Evolutionary conservation across 2,329 filamentous ascomycete species (phyloP), one percentile per base, ranked within the genome.

Genomic region (Harringtonia aguacate): DNA sequence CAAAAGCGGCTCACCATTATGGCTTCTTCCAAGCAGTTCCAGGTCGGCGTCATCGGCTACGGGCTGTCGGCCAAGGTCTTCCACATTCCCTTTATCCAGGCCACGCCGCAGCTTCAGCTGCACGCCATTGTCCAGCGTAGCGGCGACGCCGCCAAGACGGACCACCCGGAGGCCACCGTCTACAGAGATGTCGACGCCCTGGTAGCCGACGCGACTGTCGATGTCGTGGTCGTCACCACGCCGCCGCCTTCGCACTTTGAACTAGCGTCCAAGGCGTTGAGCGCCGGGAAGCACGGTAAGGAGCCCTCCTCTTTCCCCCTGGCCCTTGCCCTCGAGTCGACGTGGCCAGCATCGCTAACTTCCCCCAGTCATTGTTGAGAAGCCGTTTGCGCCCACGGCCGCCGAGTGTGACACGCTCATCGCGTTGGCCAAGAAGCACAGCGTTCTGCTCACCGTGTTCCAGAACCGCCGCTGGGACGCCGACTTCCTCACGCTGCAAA

Each of bases 381-480:
- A 90, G 67, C 86, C 86, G 3, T 90, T 90, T 58, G 83, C 86
- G 13, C 81, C 84, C 18, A 84, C 79, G 2, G 68, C 74, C 2
- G 68, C 74, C 46, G 79, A 89, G 62, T 84, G 84, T 12, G 69
- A 76, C 29, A 63, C 75, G 52, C 73, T 90, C 8, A 70, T 75
- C 36, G 60, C 61, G 10, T 63, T 81, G 40, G 74, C 80, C 10
- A 61, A 68, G 49, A 60, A 70, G 46, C 60, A 69, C 38, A 60
- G 65, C 31, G 68, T 68, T 44, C 58, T 80, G 36, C 61, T 85
- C 48, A 78, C 77, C 50, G 79, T 84, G n/a, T 85, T 82, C 61
- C 81, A 85, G 66, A 85, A 87, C 66, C 76, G 86, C 27, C 71
- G 86, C 43, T 90, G 77, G 75, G 86, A 92, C 58, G 69, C 76